phyloP scores from a whole-genome alignment of 108 stramenopile species.

The Cyclotella kingstonii region DNA sequence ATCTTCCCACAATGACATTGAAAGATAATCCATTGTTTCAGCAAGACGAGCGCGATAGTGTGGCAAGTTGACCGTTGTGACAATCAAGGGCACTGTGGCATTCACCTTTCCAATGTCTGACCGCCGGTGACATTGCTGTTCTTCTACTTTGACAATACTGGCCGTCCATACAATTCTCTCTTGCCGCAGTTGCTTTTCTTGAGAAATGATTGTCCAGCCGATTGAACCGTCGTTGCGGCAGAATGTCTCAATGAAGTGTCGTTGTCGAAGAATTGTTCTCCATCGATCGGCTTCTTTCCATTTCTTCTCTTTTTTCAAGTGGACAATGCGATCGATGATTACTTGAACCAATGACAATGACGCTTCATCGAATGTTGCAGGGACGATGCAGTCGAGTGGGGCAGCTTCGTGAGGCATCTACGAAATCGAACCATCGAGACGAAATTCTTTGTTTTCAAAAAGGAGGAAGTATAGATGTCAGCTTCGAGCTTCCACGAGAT shows the following conservation, averaged over 20 bases:
- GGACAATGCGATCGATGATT: slow-evolving; percentile 2
- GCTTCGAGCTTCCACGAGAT: no score
- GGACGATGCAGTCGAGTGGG: no score
- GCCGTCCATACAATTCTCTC: slow-evolving; percentile 7
- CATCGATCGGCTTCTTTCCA: slow-evolving; percentile 31
- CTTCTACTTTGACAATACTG: background rate
- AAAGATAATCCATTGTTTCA: slow-evolving; percentile 15
- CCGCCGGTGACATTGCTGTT: background rate
- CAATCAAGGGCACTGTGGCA: slow-evolving; percentile 20
- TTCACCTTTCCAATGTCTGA: background rate
- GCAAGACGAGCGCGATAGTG: slow-evolving; percentile 25
- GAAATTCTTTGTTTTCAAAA: no score
- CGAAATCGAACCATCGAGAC: no score
- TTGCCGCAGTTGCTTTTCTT: background rate
- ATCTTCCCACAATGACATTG: slow-evolving; percentile 1
- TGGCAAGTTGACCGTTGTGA: slow-evolving; percentile 23
- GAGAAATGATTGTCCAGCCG: slow-evolving; percentile 17
- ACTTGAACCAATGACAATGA: no score
- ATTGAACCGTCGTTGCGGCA: slow-evolving; percentile 21
- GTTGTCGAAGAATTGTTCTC: slow-evolving; percentile 8
- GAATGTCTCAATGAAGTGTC: slow-evolving; percentile 21
- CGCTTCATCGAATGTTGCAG: no score
- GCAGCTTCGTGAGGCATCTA: no score
- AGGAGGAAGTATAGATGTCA: no score
- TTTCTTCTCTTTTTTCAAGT: slow-evolving; percentile 5